Conservation (phyloP, 176 grass and related monocot genomes). For the Aechmea fasciata region DNA sequence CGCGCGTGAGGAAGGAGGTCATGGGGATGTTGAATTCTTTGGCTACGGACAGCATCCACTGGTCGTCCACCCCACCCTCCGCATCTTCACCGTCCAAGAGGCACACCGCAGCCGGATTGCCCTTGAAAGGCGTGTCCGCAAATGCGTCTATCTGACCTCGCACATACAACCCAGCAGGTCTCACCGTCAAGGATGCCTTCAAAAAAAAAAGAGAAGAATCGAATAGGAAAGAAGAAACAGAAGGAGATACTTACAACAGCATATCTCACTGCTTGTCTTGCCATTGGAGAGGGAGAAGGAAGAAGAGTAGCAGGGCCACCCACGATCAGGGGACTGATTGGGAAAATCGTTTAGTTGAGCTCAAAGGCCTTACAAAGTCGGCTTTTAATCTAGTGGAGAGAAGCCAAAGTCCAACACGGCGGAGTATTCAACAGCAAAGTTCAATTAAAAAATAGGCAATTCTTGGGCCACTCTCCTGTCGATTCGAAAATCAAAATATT, state of each 20-base stretch:
- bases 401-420: no score
- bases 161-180: neutral
- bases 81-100: slow-evolving; percentile 33
- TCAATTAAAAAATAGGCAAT: no score
- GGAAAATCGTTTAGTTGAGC: no score
- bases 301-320: neutral
- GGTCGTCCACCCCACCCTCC: slow-evolving; percentile 19
- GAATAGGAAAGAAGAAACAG: neutral
- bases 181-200: neutral
- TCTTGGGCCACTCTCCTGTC: no score
- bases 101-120: slow-evolving; percentile 65
- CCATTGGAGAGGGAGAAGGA: neutral
- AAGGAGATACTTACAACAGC: neutral
- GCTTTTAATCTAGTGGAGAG: no score
- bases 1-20: slow-evolving; percentile 41
- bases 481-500: no score
- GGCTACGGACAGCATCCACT: slow-evolving; percentile 70
- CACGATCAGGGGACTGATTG: no score
- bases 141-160: slow-evolving; percentile 63
- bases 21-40: slow-evolving; percentile 64
- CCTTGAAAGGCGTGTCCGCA: slow-evolving; percentile 49
- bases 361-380: no score
- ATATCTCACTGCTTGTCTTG: neutral
- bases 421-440: no score
- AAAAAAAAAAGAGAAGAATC: neutral